Conservation (phyloP, 106 monocot genomes). For the Allium cepa region DNA sequence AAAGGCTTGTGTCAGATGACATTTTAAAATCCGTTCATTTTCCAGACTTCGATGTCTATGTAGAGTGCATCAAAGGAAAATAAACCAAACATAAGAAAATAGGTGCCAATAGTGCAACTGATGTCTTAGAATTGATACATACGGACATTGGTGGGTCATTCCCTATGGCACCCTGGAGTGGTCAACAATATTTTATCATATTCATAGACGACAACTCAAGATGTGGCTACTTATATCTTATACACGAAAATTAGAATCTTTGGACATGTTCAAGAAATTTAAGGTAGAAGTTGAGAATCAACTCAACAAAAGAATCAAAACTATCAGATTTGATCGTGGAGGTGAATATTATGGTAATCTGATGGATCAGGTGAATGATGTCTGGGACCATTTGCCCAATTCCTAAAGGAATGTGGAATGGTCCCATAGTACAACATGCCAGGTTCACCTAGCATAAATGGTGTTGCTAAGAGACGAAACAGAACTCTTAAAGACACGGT, state of each 20-base stretch:
- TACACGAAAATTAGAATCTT: background rate
- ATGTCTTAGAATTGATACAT: slow-evolving; percentile 1
- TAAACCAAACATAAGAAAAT: background rate
- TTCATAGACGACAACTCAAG: slow-evolving; percentile 6
- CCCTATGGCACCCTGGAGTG: background rate
- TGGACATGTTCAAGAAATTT: background rate
- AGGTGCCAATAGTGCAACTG: background rate
- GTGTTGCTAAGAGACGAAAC: no score
- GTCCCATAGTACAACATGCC: background rate
- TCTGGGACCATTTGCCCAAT: background rate
- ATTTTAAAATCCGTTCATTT: slow-evolving; percentile 3
- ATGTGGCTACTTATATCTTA: no score
- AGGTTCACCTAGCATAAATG: background rate
- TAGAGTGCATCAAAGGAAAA: background rate
- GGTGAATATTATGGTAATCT: background rate
- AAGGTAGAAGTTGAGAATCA: background rate
- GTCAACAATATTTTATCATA: slow-evolving; percentile 3
- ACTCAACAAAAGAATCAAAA: background rate
- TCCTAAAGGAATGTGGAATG: background rate
- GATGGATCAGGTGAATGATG: background rate
- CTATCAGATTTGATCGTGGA: background rate
- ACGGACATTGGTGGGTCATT: background rate
- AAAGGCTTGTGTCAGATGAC: slow-evolving; percentile 1
- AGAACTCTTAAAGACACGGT: no score
- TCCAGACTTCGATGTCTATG: background rate